These are phyloP conservation scores for Turnera subulata DNA, from an alignment of 345 rosid species.

Conservation along the genomic window DNA sequence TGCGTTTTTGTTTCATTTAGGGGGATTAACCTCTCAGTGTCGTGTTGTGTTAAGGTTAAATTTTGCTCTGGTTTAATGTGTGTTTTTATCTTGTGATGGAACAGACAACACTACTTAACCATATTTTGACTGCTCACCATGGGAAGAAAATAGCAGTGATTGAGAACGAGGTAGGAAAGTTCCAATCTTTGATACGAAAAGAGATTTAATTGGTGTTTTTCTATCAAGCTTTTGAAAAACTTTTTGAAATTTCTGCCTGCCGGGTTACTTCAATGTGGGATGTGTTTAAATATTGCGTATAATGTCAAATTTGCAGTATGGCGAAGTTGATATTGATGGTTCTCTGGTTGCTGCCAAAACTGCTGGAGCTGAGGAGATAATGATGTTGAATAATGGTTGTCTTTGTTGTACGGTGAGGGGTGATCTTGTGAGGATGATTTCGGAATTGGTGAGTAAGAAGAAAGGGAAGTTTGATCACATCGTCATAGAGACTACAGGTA, in stretches of 20 bases:
- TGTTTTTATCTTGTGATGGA: conserved; percentile 13
- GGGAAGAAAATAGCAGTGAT: conserved; percentile 96
- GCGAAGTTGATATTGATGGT: conserved; percentile 94
- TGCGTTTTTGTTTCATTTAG: too few species aligned
- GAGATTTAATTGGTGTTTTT: background rate
- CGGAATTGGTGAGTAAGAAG: conserved; percentile 71
- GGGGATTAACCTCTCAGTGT: background rate
- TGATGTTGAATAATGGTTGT: conserved; percentile 97
- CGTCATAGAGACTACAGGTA: conserved; percentile 92
- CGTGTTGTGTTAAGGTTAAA: background rate
- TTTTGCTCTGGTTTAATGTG: background rate
- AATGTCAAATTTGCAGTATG: conserved; percentile 47
- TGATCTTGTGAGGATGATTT: conserved; percentile 93
- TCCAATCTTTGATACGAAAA: background rate
- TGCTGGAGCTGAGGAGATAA: conserved; percentile 79
- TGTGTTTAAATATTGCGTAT: background rate
- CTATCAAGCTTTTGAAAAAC: background rate
- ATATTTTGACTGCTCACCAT: conserved; percentile 88
- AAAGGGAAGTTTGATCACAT: conserved; percentile 90
- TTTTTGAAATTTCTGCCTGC: background rate
- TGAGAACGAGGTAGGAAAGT: conserved; percentile 79
- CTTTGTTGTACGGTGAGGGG: conserved; percentile 97
- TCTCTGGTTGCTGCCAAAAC: conserved; percentile 91
- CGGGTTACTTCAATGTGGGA: background rate
- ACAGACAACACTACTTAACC: conserved; percentile 91